phyloP scores from a whole-genome alignment of 164 flowering plant species.

The Vitis amurensis region DNA sequence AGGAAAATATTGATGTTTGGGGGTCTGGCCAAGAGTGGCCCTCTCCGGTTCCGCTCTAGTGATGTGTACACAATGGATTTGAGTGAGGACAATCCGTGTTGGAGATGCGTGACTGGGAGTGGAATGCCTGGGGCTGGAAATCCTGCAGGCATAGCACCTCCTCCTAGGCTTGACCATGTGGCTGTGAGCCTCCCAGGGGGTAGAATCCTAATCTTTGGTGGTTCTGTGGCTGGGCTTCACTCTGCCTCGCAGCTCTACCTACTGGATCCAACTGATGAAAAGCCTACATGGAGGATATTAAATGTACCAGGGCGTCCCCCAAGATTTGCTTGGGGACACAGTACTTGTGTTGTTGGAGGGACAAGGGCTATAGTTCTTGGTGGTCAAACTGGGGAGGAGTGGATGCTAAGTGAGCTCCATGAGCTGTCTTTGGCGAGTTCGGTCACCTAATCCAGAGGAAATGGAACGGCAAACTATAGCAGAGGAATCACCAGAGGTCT shows the following conservation, averaged over 20 bases:
- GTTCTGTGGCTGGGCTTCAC: slow-evolving; percentile 93
- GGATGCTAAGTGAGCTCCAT: slow-evolving; percentile 88
- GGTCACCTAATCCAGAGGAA: slow-evolving; percentile 13
- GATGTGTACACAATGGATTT: slow-evolving; percentile 91
- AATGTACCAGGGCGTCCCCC: slow-evolving; percentile 91
- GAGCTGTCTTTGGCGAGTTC: slow-evolving; percentile 74
- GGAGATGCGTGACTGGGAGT: slow-evolving; percentile 88
- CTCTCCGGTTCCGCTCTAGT: slow-evolving; percentile 81
- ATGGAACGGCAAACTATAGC: too few species aligned
- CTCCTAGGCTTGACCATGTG: slow-evolving; percentile 91
- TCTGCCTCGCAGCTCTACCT: slow-evolving; percentile 88
- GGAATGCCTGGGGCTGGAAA: slow-evolving; percentile 94
- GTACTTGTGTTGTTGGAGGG: slow-evolving; percentile 92
- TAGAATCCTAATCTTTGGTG: slow-evolving; percentile 87
- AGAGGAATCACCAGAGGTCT: too few species aligned
- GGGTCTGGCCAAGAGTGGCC: slow-evolving; percentile 90
- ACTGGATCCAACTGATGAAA: slow-evolving; percentile 88
- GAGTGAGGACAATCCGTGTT: slow-evolving; percentile 82
- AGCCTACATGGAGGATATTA: slow-evolving; percentile 90
- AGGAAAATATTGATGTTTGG: slow-evolving; percentile 92
- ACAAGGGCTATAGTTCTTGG: slow-evolving; percentile 90
- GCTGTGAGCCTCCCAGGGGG: slow-evolving; percentile 94
- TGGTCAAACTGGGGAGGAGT: slow-evolving; percentile 93
- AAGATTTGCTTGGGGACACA: slow-evolving; percentile 93
- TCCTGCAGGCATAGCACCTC: slow-evolving; percentile 87